Evolutionary conservation across 176 grass and related monocot species (phyloP).

Genomic region (Oryza officinalis): DNA sequence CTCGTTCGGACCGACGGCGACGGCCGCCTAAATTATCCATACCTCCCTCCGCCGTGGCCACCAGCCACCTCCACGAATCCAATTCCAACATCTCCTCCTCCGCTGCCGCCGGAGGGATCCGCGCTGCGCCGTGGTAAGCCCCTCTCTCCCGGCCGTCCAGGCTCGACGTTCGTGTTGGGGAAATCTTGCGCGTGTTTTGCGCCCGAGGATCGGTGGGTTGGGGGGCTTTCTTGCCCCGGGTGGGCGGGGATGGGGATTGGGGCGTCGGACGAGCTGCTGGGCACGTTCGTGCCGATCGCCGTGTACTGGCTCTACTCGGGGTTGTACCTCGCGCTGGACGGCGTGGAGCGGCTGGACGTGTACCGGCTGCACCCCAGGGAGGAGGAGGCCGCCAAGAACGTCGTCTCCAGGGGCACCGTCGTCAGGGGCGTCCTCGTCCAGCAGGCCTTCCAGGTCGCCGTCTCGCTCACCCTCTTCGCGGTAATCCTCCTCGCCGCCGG

Average conservation of each 20-base stretch:
- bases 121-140: not conserved
- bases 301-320: slow-evolving; percentile 92
- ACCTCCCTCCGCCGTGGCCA: not conserved
- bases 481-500: slow-evolving; percentile 38
- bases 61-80: not conserved
- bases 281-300: slow-evolving; percentile 83
- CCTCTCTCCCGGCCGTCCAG: not conserved
- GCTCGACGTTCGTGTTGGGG: not conserved
- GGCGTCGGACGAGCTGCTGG: slow-evolving; percentile 82
- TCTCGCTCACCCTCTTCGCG: slow-evolving; percentile 75
- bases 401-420: slow-evolving; percentile 65
- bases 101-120: slow-evolving; percentile 32
- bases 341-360: slow-evolving; percentile 40
- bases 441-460: slow-evolving; percentile 73
- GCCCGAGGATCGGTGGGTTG: not conserved
- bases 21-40: slow-evolving; percentile 3
- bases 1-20: slow-evolving; percentile 39
- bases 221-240: not conserved
- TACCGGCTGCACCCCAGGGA: slow-evolving; percentile 76
- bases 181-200: not conserved
- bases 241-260: slow-evolving; percentile 53
- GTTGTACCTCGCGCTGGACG: slow-evolving; percentile 60
- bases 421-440: slow-evolving; percentile 88
- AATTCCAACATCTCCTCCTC: not conserved
- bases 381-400: slow-evolving; percentile 67